Base-by-base conservation (phyloP, 148 eudicot species). In the Bassia scoparia region DNA sequence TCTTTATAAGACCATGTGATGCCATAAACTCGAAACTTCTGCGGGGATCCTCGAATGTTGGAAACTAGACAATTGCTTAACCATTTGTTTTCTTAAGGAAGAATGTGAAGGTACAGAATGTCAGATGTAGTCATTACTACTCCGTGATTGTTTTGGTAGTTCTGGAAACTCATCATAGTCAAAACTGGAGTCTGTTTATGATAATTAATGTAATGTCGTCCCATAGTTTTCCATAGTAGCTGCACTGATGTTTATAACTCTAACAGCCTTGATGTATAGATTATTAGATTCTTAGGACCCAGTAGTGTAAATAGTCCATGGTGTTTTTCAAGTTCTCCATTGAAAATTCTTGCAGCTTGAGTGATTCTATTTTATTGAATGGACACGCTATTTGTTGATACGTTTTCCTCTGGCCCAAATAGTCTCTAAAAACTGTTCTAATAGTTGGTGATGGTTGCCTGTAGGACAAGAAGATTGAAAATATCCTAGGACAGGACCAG, bases 391-490 rank as follows among this genome's bases (percentile, higher is more conserved):
- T 50, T 73, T 52, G 74, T 23, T 53, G 6, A 41, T 9, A 52
- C n/a, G 30, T 41, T 37, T 74, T 68, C 12, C 14, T 72, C 13
- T 35, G 67, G 55, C 52, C 58, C 10, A 29, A 30, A 37, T 6
- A 33, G 53, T 26, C 34, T 61, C 41, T 30, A 10, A 60, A 23
- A 70, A 29, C 60, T 59, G 30, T 21, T 63, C 66, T 69, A 23
- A 74, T 68, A 3, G 21, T 37, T 65, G 34, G 31, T 38, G n/a
- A 66, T 60, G 33, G 69, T 61, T 68, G 31, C 61, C n/a, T 49
- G 65, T 68, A 84, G 87, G 87, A 84, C 77, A 73, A 68, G 80
- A 84, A 78, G 69, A 68, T 84, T 59, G 83, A 84, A 79, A 74
- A 77, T 82, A 61, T 80, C 31, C 69, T 84, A 77, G 87, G 85